Evolutionary conservation across 2,329 filamentous ascomycete species (phyloP), one percentile per base, ranked within the genome.

Genomic region (Pseudogymnoascus sp.): DNA sequence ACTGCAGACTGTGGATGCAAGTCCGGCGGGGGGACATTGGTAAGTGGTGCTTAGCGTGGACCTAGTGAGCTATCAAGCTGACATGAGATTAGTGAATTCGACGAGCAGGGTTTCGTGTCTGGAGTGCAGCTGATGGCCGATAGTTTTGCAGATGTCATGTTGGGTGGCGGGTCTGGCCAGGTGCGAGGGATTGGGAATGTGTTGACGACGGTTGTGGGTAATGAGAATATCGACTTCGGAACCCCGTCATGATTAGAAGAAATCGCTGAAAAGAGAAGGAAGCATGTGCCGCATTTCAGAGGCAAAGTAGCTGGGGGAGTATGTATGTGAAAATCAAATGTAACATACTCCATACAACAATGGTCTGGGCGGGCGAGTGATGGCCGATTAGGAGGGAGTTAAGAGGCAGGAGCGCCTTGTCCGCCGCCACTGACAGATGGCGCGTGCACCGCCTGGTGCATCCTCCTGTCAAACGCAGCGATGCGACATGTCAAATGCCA

Each of bases 1-100:
- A 2, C 67, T 82, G 59, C 80, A 82, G 72, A 84, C 81, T 0
- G 79, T 81, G 1, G 78, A 84, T 64, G 82, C 81, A 63, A 75
- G 76, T 3, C 80, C 81, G 2, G 70, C 73, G 19, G 80, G 80
- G 35, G 81, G 80, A 0, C 81, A 84, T 68, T 84, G 45, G 45
- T 52, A 13, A 18, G 45, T 52, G 8, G 26, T 26, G 26, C 45
- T 52, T 30, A 3, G 45, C 26, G 26, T 0, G 26, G 45, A 19
- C 15, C 45, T 12, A 12, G n/a, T 13, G 15, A 19, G 26, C 6
- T 10, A 52, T 33, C 7, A 18, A 19, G 26, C 45, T 52, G 13
- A 52, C 45, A 13, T 30, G 45, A 30, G 28, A 30, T 30, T 52
- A 52, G 81, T 71, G 80, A 75, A 58, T 84, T 84, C 61, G 81